phyloP scores from a whole-genome alignment of 139 green algal genomes.

The Trebouxia sp. region DNA sequence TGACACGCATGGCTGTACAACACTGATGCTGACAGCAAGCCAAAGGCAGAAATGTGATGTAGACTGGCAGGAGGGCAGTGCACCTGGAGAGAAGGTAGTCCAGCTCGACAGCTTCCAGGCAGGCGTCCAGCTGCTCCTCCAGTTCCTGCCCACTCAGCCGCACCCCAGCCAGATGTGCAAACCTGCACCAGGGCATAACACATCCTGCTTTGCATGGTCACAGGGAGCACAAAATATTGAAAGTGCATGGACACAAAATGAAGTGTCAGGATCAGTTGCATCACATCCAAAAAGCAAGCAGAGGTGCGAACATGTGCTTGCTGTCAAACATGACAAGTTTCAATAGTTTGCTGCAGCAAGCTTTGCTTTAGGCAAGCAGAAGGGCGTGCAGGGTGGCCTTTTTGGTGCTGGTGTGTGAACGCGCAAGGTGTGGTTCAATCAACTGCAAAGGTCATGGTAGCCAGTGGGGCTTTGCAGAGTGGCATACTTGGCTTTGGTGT shows the following conservation, averaged over 20 bases:
- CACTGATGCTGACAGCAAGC: not conserved
- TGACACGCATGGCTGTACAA: not conserved
- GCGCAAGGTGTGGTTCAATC: no score
- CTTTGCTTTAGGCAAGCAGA: not conserved
- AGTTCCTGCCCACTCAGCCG: constrained; percentile 39
- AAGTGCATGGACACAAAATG: not conserved
- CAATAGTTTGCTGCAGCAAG: no score
- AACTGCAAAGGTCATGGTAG: no score
- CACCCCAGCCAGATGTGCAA: constrained; percentile 6
- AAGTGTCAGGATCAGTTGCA: not conserved
- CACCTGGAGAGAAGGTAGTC: constrained; percentile 78
- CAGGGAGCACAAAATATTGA: not conserved
- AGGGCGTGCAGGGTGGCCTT: not conserved
- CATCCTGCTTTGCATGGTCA: no score
- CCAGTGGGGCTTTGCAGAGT: no score
- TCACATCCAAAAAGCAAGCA: no score
- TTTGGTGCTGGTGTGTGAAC: no score
- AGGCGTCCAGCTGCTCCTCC: constrained; percentile 54
- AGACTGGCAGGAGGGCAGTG: no score
- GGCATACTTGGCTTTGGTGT: constrained; percentile 19
- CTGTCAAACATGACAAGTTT: no score
- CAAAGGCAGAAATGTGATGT: not conserved
- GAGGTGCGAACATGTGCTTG: no score
- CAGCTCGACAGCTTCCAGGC: constrained; percentile 82
- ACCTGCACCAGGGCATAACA: no score